Conservation (phyloP, 2,329 filamentous ascomycete species). For the Erysiphe pulchra region DNA sequence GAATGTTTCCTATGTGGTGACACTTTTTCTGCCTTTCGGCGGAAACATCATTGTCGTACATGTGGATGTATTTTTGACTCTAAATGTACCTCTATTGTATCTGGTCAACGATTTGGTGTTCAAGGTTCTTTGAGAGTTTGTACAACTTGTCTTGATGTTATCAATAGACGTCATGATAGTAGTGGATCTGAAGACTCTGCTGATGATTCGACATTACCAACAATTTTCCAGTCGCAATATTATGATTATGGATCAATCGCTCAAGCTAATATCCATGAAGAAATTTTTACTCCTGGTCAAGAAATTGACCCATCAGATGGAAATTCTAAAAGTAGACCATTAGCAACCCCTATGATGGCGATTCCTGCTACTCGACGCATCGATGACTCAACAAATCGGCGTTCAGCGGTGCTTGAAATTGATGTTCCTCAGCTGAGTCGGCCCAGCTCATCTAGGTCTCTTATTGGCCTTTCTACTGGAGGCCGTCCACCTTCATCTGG, state of each 20-base stretch:
- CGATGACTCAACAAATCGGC: conserved; percentile 55
- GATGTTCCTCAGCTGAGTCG: conserved; percentile 59
- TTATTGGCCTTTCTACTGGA: conserved; percentile 41
- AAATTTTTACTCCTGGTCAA: conserved; percentile 1
- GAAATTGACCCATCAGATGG: conserved; percentile 13
- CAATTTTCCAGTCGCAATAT: conserved; percentile 30
- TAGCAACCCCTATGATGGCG: conserved; percentile 46
- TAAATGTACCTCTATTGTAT: conserved; percentile 80
- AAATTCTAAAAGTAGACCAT: conserved; percentile 21
- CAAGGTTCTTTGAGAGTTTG: conserved; percentile 67
- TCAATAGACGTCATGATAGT: conserved; percentile 70
- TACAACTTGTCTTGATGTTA: conserved; percentile 75
- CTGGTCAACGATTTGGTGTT: conserved; percentile 69
- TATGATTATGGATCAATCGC: conserved; percentile 18
- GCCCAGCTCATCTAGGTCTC: conserved; percentile 80
- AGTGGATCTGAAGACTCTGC: conserved; percentile 71
- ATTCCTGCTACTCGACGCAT: conserved; percentile 38
- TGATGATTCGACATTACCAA: conserved; percentile 43
- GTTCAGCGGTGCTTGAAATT: conserved; percentile 75
- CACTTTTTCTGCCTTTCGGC: conserved; percentile 73
- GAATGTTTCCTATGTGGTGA: conserved; percentile 87
- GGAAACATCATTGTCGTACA: conserved; percentile 87
- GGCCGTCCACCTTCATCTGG: conserved; percentile 50
- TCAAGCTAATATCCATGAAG: conserved; percentile 17
- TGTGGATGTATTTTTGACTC: conserved; percentile 98